Evolutionary conservation across 2,329 filamentous ascomycete genomes (phyloP), one percentile per base, ranked within the genome.

Genomic region (Botryotinia calthae): DNA sequence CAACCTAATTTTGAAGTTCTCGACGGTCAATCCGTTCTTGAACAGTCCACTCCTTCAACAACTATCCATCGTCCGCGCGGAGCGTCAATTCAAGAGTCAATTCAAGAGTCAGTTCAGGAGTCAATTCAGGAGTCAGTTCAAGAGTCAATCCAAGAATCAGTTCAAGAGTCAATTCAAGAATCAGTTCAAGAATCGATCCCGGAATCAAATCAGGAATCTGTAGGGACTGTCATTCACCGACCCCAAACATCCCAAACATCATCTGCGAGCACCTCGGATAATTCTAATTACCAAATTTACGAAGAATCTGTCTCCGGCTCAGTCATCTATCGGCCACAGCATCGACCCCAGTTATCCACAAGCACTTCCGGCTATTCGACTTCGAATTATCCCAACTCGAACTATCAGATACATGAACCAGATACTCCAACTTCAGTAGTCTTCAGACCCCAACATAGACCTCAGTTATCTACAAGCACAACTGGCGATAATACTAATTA

Each of bases 361-460:
- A 68, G 70, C 64, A 68, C 54, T 68, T 72, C 70, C 31, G 70
- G 58, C 25, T 72, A 72, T 40, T 72, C 65, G 34, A 56, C 16
- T 25, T 72, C 65, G 48, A 68, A 28, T 25, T 68, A 68, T 56
- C 48, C 65, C 10, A 68, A 44, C 34, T 68, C 70, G 2, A 72
- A 72, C 16, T 72, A 72, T 28, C 70, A 72, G n/a, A 61, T 72
- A 42, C 70, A 72, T 59, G 70, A 72, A 18, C 63, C 70, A 31
- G 70, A 68, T 22, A 72, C 51, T 59, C 63, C 70, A 68, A 58
- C 63, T 28, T 72, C 70, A 46, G 54, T 62, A 51, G 58, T 72
- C 34, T 62, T 51, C 34, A 68, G 51, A 31, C 70, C 70, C 28
- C 40, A 46, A 37, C 70, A 72, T 61, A 46, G 70, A 48, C 51